Conservation (phyloP, 1,284 basidiomycete species). For the Meripilus lineatus region DNA sequence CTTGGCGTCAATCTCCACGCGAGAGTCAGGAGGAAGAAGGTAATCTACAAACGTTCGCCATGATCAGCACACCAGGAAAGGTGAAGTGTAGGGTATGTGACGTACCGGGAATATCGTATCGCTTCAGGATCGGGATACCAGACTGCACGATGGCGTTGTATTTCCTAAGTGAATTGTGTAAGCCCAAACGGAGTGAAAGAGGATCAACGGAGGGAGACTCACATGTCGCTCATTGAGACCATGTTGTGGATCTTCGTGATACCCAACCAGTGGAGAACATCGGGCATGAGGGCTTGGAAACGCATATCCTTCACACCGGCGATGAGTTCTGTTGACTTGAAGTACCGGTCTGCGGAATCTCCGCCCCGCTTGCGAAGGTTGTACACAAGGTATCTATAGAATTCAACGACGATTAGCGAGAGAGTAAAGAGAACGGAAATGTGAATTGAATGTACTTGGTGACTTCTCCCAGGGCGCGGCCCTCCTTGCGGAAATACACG, state of each 20-base stretch:
- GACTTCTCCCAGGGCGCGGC: constrained; percentile 88
- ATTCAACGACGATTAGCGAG: constrained; percentile 1
- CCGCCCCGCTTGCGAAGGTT: constrained; percentile 94
- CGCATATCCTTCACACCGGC: constrained; percentile 96
- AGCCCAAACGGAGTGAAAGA: not conserved
- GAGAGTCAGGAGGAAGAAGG: constrained; percentile 85
- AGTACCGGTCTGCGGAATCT: constrained; percentile 91
- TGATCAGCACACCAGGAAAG: not conserved
- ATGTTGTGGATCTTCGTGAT: constrained; percentile 86
- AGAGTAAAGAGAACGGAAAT: not conserved
- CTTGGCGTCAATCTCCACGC: constrained; percentile 95
- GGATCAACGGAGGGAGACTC: constrained; percentile 18
- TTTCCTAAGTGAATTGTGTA: constrained; percentile 56
- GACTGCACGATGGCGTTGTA: constrained; percentile 88
- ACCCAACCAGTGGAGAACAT: constrained; percentile 92
- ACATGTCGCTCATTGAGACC: constrained; percentile 92
- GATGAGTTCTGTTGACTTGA: constrained; percentile 89
- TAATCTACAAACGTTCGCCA: constrained; percentile 41
- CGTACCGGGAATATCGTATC: constrained; percentile 81
- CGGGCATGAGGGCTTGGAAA: constrained; percentile 95
- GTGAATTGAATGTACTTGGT: constrained; percentile 56
- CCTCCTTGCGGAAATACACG: constrained; percentile 94
- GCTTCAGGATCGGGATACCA: constrained; percentile 78
- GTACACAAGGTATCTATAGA: constrained; percentile 79
- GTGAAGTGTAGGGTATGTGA: constrained; percentile 9